A percentile compares a stretch with the other conserved stretches of the same genome.
phyloP scores from a whole-genome alignment of 108 stramenopile species.

The Epithemia pelagica region DNA sequence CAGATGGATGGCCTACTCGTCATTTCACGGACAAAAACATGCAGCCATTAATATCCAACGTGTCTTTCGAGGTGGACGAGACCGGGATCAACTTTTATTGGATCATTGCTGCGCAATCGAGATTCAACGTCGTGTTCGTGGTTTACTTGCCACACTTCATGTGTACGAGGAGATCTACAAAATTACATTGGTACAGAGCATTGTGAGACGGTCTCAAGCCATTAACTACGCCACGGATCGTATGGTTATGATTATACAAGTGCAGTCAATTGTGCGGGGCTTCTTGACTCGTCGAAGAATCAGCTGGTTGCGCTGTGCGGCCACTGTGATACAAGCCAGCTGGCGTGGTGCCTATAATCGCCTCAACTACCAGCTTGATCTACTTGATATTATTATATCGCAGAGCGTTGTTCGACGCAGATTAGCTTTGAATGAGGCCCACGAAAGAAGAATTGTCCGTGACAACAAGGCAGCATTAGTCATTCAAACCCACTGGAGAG shows the following conservation, averaged over 20 bases:
- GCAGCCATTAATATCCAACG: conserved; percentile 52
- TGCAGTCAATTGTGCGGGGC: conserved; percentile 46
- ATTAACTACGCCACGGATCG: conserved; percentile 34
- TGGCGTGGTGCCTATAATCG: conserved; percentile 40
- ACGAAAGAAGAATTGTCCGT: not conserved
- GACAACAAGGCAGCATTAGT: conserved; percentile 24
- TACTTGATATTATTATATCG: conserved; percentile 50
- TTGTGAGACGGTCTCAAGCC: conserved; percentile 43
- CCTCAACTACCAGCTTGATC: conserved; percentile 46
- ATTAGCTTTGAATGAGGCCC: conserved; percentile 13
- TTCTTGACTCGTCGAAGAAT: conserved; percentile 23
- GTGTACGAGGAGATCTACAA: conserved; percentile 60
- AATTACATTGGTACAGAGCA: conserved; percentile 47
- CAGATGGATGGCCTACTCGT: conserved; percentile 44
- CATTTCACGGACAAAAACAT: conserved; percentile 32
- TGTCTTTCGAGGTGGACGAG: conserved; percentile 46
- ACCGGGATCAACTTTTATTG: conserved; percentile 49
- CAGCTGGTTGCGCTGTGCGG: conserved; percentile 14
- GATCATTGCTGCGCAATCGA: conserved; percentile 74
- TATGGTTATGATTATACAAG: conserved; percentile 34
- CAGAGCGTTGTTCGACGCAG: conserved; percentile 44
- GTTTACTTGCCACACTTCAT: conserved; percentile 34
- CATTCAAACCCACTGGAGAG: conserved; percentile 40
- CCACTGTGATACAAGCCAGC: conserved; percentile 42
- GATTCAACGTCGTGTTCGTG: conserved; percentile 47